Evolutionary conservation across 352 stramenopile species (phyloP).

Genomic region (Phytophthora macrochlamydospora): DNA sequence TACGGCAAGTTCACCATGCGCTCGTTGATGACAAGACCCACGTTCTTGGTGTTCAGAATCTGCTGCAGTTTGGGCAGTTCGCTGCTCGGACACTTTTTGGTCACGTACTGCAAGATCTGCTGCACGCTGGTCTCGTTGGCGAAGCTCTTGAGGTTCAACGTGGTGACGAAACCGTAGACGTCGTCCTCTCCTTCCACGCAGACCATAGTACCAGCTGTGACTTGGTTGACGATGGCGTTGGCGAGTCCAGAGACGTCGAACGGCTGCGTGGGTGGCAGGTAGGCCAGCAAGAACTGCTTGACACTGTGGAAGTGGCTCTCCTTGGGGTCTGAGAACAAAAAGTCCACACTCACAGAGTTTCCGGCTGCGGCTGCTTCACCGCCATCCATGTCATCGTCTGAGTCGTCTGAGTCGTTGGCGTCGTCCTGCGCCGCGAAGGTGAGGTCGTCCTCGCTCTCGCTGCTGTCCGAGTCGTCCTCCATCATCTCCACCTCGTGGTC

Average conservation of each 20-base stretch:
- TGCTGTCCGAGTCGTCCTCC: constrained; percentile 49
- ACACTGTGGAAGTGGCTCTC: constrained; percentile 88
- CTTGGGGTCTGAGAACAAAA: constrained; percentile 83
- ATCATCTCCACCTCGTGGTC: constrained; percentile 53
- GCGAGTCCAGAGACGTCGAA: constrained; percentile 86
- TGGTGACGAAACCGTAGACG: constrained; percentile 88
- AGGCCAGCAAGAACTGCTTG: constrained; percentile 82
- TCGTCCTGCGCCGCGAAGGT: constrained; percentile 46
- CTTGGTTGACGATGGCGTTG: constrained; percentile 76
- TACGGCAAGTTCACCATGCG: constrained; percentile 90
- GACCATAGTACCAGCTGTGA: constrained; percentile 79
- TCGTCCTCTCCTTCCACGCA: constrained; percentile 81
- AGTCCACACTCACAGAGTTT: constrained; percentile 75
- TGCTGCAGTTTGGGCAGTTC: constrained; percentile 59
- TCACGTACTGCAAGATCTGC: constrained; percentile 79
- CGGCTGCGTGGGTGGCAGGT: constrained; percentile 73
- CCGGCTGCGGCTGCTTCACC: constrained; percentile 41
- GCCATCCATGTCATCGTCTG: constrained; percentile 65
- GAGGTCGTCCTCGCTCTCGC: constrained; percentile 64
- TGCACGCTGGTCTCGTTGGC: constrained; percentile 58
- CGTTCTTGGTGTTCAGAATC: constrained; percentile 61
- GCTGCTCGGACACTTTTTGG: constrained; percentile 67
- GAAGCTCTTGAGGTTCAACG: constrained; percentile 68
- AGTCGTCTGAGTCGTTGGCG: constrained; percentile 49
- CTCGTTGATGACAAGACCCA: constrained; percentile 81